phyloP scores from a whole-genome alignment of 768 basidiomycete genomes.

The Lepiota venenata region DNA sequence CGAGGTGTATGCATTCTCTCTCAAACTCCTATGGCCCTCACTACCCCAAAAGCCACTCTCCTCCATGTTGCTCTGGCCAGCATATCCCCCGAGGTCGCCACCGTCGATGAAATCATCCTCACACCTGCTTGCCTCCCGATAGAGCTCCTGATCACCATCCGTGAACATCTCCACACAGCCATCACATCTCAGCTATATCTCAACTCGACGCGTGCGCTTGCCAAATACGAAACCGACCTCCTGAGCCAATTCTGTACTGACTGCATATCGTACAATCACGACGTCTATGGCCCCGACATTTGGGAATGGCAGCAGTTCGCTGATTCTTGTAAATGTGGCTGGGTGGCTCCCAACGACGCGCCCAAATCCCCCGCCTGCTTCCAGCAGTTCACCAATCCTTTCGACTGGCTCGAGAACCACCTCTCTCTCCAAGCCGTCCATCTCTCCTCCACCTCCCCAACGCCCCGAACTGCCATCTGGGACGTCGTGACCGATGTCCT shows the following conservation, averaged over 20 bases:
- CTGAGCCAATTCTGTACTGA: conserved; percentile 43
- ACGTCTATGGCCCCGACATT: conserved; percentile 49
- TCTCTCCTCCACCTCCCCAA: conserved; percentile 23
- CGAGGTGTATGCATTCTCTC: conserved; percentile 14
- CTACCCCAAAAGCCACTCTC: conserved; percentile 26
- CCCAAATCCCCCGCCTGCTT: conserved; percentile 13
- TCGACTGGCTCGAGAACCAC: conserved; percentile 44
- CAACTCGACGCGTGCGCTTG: conserved; percentile 40
- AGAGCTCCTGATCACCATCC: conserved; percentile 52
- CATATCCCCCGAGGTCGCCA: conserved; percentile 41
- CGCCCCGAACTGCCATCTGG: conserved; percentile 33
- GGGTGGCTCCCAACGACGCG: conserved; percentile 11
- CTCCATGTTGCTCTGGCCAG: conserved; percentile 53
- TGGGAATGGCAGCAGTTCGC: conserved; percentile 53
- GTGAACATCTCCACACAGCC: conserved; percentile 39
- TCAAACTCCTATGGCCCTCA: conserved; percentile 13
- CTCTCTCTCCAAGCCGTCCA: conserved; percentile 33
- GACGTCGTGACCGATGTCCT: conserved; percentile 37
- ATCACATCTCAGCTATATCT: conserved; percentile 39
- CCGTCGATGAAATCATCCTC: conserved; percentile 37
- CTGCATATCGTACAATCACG: conserved; percentile 47
- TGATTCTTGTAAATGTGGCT: conserved; percentile 44
- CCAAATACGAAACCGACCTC: conserved; percentile 36
- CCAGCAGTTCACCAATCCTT: conserved; percentile 33
- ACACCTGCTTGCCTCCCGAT: conserved; percentile 32